phyloP scores from a whole-genome alignment of 495 filamentous ascomycete genomes.

The Aspergillus baeticus region DNA sequence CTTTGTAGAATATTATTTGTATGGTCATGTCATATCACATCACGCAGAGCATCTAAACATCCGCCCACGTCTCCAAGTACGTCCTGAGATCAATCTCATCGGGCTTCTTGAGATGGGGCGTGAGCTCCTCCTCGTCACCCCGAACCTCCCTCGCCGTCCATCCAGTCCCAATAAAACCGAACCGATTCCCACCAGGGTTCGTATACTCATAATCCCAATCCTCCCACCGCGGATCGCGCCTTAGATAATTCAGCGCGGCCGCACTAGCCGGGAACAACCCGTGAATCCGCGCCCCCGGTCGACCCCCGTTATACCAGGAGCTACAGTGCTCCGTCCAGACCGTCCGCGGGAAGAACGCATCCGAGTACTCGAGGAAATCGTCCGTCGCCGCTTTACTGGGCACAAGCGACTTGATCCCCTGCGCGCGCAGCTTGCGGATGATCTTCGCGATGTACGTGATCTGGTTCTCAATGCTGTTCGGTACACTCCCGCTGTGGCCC shows the following conservation, averaged over 20 bases:
- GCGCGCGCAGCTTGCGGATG: conserved; percentile 59
- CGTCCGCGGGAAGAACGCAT: conserved; percentile 60
- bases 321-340: conserved; percentile 63
- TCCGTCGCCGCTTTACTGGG: conserved; percentile 56
- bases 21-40: no score
- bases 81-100: conserved; percentile 45
- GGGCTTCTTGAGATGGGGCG: conserved; percentile 47
- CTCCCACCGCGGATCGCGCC: conserved; percentile 66
- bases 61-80: conserved; percentile 54
- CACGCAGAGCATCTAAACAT: conserved; percentile 30
- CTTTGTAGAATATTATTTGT: no score
- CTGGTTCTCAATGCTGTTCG: conserved; percentile 54
- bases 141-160: conserved; percentile 45
- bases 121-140: conserved; percentile 37
- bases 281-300: conserved; percentile 54
- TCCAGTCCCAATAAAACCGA: conserved; percentile 58
- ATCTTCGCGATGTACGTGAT: conserved; percentile 61
- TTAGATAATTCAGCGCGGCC: conserved; percentile 53
- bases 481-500: conserved; percentile 51
- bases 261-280: conserved; percentile 68
- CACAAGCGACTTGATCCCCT: conserved; percentile 60
- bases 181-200: conserved; percentile 49
- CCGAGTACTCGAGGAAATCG: conserved; percentile 61
- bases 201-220: conserved; percentile 67
- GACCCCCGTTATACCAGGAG: conserved; percentile 68